These are phyloP conservation scores for Barbatosphaeria neglecta DNA, from an alignment of 495 filamentous ascomycete genomes.

Conservation along the genomic window DNA sequence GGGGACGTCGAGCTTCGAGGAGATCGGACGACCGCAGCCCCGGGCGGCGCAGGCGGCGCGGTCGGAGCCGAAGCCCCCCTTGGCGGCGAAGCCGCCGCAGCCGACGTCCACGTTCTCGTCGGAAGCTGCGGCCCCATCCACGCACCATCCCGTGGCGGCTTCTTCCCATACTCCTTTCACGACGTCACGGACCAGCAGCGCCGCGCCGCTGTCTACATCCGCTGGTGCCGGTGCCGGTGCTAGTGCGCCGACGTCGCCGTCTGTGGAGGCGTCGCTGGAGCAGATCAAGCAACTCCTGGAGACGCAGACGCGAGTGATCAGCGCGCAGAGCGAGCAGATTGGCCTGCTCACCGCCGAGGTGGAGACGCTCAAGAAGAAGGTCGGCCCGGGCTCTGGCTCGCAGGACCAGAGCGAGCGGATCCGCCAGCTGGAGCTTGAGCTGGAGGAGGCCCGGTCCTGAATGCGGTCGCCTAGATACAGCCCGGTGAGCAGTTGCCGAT, in stretches of 20 bases:
- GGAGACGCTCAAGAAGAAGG: conserved; percentile 54
- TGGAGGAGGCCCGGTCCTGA: conserved; percentile 42
- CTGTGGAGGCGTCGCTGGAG: conserved; percentile 34
- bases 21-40: conserved; percentile 50
- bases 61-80: conserved; percentile 9
- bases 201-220: conserved; percentile 8
- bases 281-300: conserved; percentile 57
- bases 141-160: conserved; percentile 10
- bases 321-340: conserved; percentile 46
- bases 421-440: conserved; percentile 54
- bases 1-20: conserved; percentile 73
- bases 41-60: conserved; percentile 17
- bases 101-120: conserved; percentile 17
- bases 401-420: conserved; percentile 58
- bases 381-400: conserved; percentile 36
- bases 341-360: conserved; percentile 53
- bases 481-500: neutral
- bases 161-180: conserved; percentile 5
- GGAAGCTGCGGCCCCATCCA: conserved; percentile 6
- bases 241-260: conserved; percentile 9
- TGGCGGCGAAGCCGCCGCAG: conserved; percentile 21
- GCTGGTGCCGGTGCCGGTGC: conserved; percentile 5
- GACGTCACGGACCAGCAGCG: conserved; percentile 8
- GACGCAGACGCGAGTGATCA: conserved; percentile 50
- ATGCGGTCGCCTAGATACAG: neutral